Evolutionary conservation across 495 filamentous ascomycete species (phyloP).

Genomic region (Xylaria acuta): DNA sequence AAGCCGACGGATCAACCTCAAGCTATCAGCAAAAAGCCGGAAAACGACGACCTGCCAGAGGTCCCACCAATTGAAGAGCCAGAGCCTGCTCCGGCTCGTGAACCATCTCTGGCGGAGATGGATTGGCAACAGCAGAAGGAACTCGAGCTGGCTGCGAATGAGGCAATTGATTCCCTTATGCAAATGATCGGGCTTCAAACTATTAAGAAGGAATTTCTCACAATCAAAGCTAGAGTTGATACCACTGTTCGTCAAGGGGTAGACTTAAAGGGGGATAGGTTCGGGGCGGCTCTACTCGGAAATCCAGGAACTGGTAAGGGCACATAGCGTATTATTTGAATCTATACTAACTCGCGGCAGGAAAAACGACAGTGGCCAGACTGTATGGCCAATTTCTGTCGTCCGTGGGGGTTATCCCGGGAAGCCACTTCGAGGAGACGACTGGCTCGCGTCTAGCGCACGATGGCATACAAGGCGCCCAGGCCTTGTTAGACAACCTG

Average conservation of each 20-base stretch:
- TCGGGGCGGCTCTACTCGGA: slow-evolving; percentile 69
- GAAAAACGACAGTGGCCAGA: slow-evolving; percentile 84
- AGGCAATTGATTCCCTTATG: slow-evolving; percentile 69
- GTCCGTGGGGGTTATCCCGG: slow-evolving; percentile 63
- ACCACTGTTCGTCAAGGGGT: slow-evolving; percentile 61
- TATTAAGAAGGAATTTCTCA: slow-evolving; percentile 69
- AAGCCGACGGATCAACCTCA: slow-evolving; percentile 11
- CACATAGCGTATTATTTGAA: background rate
- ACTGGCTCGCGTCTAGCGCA: slow-evolving; percentile 73
- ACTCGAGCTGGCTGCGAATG: slow-evolving; percentile 36
- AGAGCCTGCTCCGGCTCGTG: background rate
- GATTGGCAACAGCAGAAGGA: slow-evolving; percentile 42
- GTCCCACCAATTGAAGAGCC: slow-evolving; percentile 9
- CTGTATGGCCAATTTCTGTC: slow-evolving; percentile 74
- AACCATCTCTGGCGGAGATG: slow-evolving; percentile 28
- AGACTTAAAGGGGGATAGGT: slow-evolving; percentile 64
- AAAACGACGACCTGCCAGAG: slow-evolving; percentile 23
- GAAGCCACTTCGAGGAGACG: slow-evolving; percentile 65
- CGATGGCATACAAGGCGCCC: slow-evolving; percentile 61
- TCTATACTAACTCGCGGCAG: slow-evolving; percentile 44
- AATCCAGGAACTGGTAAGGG: slow-evolving; percentile 79
- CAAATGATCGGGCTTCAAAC: slow-evolving; percentile 74
- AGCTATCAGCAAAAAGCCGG: background rate
- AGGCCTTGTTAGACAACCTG: slow-evolving; percentile 65
- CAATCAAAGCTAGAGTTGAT: slow-evolving; percentile 73